A percentile compares a stretch with the other conserved stretches of the same genome.
Conservation (phyloP, 257 asterid genomes). For the Fraxinus excelsior region DNA sequence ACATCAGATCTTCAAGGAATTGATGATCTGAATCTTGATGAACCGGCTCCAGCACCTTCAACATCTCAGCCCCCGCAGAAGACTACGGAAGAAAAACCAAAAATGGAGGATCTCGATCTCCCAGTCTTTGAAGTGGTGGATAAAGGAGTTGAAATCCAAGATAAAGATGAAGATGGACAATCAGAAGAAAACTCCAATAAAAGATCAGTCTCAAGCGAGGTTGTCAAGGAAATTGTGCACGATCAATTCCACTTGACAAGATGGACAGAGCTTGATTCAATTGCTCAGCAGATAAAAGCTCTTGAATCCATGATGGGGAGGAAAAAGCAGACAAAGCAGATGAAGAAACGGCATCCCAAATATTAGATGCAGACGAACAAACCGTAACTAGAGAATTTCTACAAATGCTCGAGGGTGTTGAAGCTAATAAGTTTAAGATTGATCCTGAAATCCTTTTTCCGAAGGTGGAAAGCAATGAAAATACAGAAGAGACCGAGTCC, state of each 20-base stretch:
- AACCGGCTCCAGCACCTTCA: constrained; percentile 42
- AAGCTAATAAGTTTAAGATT: constrained; percentile 26
- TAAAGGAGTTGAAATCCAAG: constrained; percentile 76
- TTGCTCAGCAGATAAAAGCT: constrained; percentile 86
- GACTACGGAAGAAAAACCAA: constrained; percentile 36
- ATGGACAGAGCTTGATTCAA: constrained; percentile 72
- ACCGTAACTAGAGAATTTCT: constrained; percentile 82
- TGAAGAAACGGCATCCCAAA: constrained; percentile 57
- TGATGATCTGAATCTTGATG: constrained; percentile 82
- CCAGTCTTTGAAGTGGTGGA: constrained; percentile 87
- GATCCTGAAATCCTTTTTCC: constrained; percentile 23
- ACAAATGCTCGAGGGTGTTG: constrained; percentile 69
- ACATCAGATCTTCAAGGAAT: constrained; percentile 51
- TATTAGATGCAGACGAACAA: constrained; percentile 78
- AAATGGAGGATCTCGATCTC: constrained; percentile 53
- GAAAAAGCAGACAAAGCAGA: constrained; percentile 39
- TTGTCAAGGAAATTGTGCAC: constrained; percentile 76
- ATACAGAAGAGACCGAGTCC: constrained; percentile 34
- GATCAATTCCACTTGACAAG: constrained; percentile 61
- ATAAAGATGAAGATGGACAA: constrained; percentile 28
- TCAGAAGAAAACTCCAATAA: constrained; percentile 56
- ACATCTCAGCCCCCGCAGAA: constrained; percentile 16
- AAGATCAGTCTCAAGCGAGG: constrained; percentile 67
- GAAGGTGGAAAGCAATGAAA: constrained; percentile 19
- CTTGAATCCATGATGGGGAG: constrained; percentile 80